Evolutionary conservation across 2,329 filamentous ascomycete genomes (phyloP).

Genomic region (Neocucurbitaria cava): DNA sequence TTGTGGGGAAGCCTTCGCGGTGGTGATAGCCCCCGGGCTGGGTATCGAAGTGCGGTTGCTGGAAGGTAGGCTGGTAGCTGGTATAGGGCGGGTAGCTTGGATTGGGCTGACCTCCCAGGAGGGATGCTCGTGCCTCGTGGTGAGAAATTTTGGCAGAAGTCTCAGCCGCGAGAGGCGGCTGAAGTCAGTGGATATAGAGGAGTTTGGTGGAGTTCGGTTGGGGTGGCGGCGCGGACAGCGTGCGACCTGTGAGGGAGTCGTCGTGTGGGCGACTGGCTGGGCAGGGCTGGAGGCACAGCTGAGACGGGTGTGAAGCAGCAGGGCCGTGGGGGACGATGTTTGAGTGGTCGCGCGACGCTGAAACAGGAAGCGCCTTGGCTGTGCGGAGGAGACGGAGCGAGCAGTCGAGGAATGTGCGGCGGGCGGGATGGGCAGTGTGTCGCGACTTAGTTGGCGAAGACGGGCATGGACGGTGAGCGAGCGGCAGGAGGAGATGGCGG

Average conservation of each 20-base stretch:
- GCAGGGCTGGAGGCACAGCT: conserved; percentile 33
- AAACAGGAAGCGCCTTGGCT: conserved; percentile 32
- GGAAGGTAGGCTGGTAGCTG: conserved; percentile 47
- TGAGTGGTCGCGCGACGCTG: conserved; percentile 26
- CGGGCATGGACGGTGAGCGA: neutral
- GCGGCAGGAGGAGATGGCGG: conserved; percentile 3
- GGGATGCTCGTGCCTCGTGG: conserved; percentile 64
- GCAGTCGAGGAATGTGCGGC: conserved; percentile 2
- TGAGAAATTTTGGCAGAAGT: conserved; percentile 60
- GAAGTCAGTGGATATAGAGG: conserved; percentile 31
- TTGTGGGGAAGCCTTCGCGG: conserved; percentile 49
- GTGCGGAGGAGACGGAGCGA: conserved; percentile 29
- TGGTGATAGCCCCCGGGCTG: conserved; percentile 57
- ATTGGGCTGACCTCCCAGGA: conserved; percentile 64
- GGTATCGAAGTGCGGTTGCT: conserved; percentile 54
- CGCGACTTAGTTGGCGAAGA: neutral
- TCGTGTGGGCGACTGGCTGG: conserved; percentile 14
- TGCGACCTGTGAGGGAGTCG: conserved; percentile 17
- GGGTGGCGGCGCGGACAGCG: conserved; percentile 14
- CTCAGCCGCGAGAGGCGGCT: conserved; percentile 47
- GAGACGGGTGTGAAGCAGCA: conserved; percentile 41
- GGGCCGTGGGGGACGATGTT: conserved; percentile 11
- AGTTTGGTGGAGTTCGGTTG: conserved; percentile 9
- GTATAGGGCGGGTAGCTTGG: conserved; percentile 56
- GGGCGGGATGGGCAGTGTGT: neutral